Evolutionary conservation across 306 rosid genomes (phyloP), one percentile per base, ranked within the genome.

Genomic region (Vicia sativa): DNA sequence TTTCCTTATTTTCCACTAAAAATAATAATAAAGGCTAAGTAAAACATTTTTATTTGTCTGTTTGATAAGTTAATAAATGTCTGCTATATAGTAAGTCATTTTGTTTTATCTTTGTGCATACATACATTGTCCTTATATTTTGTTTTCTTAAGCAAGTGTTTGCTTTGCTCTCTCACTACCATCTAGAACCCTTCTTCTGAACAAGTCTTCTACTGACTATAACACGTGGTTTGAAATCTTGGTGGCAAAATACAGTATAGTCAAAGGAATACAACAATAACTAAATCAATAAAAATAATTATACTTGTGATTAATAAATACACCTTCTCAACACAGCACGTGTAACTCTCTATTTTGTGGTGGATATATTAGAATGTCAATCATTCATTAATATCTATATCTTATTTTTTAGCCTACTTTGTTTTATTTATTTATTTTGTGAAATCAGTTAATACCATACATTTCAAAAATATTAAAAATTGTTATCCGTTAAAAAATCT

Each of bases 111-210:
- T 31, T 31, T 34, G 38, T 34, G 9, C 55, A 48, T 48, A 16
- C 11, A 16, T 25, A 26, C 12, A 12, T n/a, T 28, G 13, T 57
- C 21, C 21, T n/a, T n/a, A 8, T 13, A 28, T 18, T 56, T 52
- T 52, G 29, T 13, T 56, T 26, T 56, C 37, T 28, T 57, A 57
- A 57, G 62, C 12, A 18, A 57, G 15, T 52, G 61, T 53, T 62
- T 76, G 67, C 28, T 70, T 70, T 54, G 67, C 37, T 4, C 28
- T 4, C 28, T 31, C 52, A 43, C 54, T 62, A 11, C 72, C 62
- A 35, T 62, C 80, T 69, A 76, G 76, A 70, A 76, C 45, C 55
- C 18, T 49, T 29, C 5, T 7, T 70, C 35, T 77, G 80, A 70
- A 64, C 42, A 56, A 38, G 81, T 77, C 81, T 46, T 2, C 14